Evolutionary conservation across 2,329 filamentous ascomycete species (phyloP).

Genomic region (Colletotrichum cordylinicola): DNA sequence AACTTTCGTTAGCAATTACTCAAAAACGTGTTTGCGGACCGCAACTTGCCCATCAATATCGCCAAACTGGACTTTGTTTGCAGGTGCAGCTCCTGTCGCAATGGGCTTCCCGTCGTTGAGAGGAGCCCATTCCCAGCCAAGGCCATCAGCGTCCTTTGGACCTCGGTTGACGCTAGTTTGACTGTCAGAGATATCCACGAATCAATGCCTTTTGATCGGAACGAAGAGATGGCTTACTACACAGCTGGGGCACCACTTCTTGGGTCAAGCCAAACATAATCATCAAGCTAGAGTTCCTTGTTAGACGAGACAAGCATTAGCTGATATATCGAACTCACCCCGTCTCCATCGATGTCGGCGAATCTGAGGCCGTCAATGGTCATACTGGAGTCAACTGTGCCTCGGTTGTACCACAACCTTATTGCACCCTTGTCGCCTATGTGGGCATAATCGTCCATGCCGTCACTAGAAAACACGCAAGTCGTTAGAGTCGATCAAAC

Average conservation of each 20-base stretch:
- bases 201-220: too few species aligned
- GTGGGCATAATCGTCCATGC: constrained; percentile 17
- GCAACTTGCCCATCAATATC: constrained; percentile 20
- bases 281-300: too few species aligned
- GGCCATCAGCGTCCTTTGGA: neutral
- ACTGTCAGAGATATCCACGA: too few species aligned
- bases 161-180: neutral
- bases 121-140: constrained; percentile 3
- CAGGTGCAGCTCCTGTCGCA: constrained; percentile 12
- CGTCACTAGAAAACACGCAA: neutral
- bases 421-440: constrained; percentile 9
- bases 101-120: constrained; percentile 10
- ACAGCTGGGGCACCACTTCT: constrained; percentile 10
- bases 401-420: constrained; percentile 22
- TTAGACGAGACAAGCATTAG: too few species aligned
- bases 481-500: too few species aligned
- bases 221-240: too few species aligned
- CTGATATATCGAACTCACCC: too few species aligned
- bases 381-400: neutral
- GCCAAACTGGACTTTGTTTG: constrained; percentile 12
- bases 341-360: constrained; percentile 16
- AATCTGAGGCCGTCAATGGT: constrained; percentile 13
- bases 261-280: constrained; percentile 25
- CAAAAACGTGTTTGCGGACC: too few species aligned
- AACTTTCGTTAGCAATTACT: too few species aligned